Percentiles rank a stretch among this genome's conserved stretches.
phyloP scores from a whole-genome alignment of 148 eudicot species.

The Chenopodium quinoa region DNA sequence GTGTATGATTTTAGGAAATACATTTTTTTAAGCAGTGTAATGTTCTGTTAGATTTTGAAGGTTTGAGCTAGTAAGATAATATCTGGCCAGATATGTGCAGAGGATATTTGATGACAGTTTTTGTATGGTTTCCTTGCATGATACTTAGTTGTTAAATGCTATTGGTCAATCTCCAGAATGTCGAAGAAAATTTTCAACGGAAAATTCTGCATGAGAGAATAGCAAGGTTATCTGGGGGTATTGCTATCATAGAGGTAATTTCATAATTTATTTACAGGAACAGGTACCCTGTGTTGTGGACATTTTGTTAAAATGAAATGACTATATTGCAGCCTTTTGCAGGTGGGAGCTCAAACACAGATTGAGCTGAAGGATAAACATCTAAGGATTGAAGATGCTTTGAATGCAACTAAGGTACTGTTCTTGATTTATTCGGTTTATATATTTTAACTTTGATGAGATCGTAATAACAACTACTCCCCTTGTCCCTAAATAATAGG shows the following conservation, averaged over 20 bases:
- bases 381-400: slow-evolving; percentile 78
- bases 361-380: slow-evolving; percentile 83
- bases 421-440: not conserved
- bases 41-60: not conserved
- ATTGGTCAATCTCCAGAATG: slow-evolving; percentile 40
- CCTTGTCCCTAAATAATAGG: too few species aligned
- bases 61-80: not conserved
- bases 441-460: not conserved
- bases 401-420: slow-evolving; percentile 83
- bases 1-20: not conserved
- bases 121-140: not conserved
- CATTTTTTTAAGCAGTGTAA: not conserved
- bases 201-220: slow-evolving; percentile 74
- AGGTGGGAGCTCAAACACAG: slow-evolving; percentile 93
- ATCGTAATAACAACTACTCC: not conserved
- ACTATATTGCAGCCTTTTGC: not conserved
- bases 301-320: not conserved
- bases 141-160: not conserved
- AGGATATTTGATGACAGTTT: not conserved
- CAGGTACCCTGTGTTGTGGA: not conserved
- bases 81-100: not conserved
- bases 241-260: slow-evolving; percentile 79
- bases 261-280: not conserved
- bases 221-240: slow-evolving; percentile 75
- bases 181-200: slow-evolving; percentile 67